Evolutionary conservation across 2,329 filamentous ascomycete genomes (phyloP), one percentile per base, ranked within the genome.

Genomic region (Metarhizium anisopliae): DNA sequence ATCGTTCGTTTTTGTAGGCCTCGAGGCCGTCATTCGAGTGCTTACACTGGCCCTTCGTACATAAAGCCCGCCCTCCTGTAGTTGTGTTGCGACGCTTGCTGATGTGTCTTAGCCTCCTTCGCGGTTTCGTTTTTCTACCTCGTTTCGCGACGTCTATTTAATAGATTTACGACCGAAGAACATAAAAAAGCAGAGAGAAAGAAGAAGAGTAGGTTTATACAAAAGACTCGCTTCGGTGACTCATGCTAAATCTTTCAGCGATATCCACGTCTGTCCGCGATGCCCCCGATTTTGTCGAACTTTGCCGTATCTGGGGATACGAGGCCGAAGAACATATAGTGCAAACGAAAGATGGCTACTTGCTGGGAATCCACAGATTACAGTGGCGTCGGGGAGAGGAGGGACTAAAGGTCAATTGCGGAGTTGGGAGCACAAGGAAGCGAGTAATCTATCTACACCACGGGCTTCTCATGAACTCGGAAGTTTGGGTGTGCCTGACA

Each of bases 391-490:
- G 84, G 63, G 90, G 90, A 11, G 90, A 96, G 68, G 89, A 94
- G 67, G 82, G 84, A n/a, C 74, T 79, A 54, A 82, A 83, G 60
- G 87, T 96, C 64, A 96, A 96, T 67, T 76, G 78, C 52, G 87
- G 87, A 0, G 77, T 79, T 1, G 77, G 79, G 40, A 86, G 85
- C 64, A 63, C 88, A 32, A 81, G 80, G 71, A 96, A 96, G 75
- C 88, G 86, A 63, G 89, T 97, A 51, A 85, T 94, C 6, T 99
- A 97, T 69, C 76, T 99, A 60, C 94, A 99, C 67, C 94, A 99
- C 71, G 94, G 93, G 8, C 79, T 99, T 56, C 81, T 99, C 67
- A 99, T 99, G 94, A 97, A 96, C 72, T 96, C 91, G 64, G 94
- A 99, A 71, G 93, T 99, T 38, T 99, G 94, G 94, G 90, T 97